Base-by-base conservation (phyloP, 345 rosid species). In the Erysimum cheiranthoides region DNA sequence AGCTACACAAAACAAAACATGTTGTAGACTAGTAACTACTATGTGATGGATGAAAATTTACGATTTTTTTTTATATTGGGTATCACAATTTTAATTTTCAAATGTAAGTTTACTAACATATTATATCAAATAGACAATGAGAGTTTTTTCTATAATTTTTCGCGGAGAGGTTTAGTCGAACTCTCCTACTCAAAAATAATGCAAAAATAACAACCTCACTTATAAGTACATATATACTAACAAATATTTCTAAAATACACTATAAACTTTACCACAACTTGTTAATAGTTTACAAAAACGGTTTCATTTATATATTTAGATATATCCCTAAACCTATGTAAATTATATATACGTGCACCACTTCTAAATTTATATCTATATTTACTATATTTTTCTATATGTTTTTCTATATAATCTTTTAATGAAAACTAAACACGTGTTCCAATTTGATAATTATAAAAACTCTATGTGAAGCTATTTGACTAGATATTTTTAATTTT, bases 1-100 rank as follows among this genome's bases (percentile, higher is more conserved):
- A 27, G 6, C 25, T 43, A 63, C 51, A 53, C 12, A n/a, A 68
- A 68, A 40, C n/a, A 53, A 30, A 43, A 40, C 25, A 21, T 21
- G 25, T 3, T n/a, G 36, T 27, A 66, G 18, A 50, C 1, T 30
- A 16, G 9, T 35, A 31, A 21, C 10, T 2, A 12, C 6, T 34
- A 58, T 60, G 31, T 17, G 65, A 60, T 38, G n/a, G n/a, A 60
- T 60, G 31, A 18, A 31, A 3, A 5, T 31, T 31, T 30, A 7
- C 6, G 32, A 31, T 31, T 53, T 17, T 17, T 45, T 30, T 31
- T 0, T 30, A 10, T 18, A 31, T 38, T 9, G 9, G 25, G 68
- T 3, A 28, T 12, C 13, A 34, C 8, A 5, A 13, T 50, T 35
- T 36, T 14, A 3, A 51, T 13, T 5, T 8, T 46, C 17, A 67